Conservation (phyloP, 1,139 yeast species). For the Hyphopichia pseudoburtonii region DNA sequence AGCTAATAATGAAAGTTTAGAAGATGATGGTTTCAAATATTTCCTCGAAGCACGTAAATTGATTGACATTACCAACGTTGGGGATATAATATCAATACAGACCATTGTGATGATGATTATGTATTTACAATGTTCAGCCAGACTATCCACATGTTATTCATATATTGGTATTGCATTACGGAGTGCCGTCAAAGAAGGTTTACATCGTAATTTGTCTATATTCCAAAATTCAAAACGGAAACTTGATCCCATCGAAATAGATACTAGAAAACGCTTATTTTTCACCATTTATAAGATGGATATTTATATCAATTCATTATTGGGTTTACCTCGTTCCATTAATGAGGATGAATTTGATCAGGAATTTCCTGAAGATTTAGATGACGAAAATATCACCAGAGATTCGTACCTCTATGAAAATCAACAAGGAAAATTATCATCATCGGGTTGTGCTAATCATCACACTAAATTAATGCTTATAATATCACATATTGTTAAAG, state of each 20-base stretch:
- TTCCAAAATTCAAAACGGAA: slow-evolving; percentile 48
- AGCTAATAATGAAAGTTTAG: slow-evolving; percentile 47
- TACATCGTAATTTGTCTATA: slow-evolving; percentile 69
- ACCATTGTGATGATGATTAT: slow-evolving; percentile 72
- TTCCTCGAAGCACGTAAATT: slow-evolving; percentile 79
- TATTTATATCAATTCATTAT: slow-evolving; percentile 81
- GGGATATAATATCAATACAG: slow-evolving; percentile 55
- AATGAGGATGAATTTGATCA: slow-evolving; percentile 87
- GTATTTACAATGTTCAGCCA: slow-evolving; percentile 86
- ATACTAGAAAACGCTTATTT: slow-evolving; percentile 80
- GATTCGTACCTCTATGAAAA: slow-evolving; percentile 43
- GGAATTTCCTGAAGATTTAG: slow-evolving; percentile 78
- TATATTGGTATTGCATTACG: slow-evolving; percentile 91
- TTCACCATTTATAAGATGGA: slow-evolving; percentile 93
- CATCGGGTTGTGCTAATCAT: slow-evolving; percentile 81
- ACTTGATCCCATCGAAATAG: slow-evolving; percentile 80
- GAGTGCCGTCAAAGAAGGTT: slow-evolving; percentile 83
- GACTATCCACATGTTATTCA: slow-evolving; percentile 86
- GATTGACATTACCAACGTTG: slow-evolving; percentile 58
- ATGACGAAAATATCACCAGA: slow-evolving; percentile 83
- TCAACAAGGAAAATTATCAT: slow-evolving; percentile 54
- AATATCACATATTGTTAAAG: slow-evolving; percentile 42
- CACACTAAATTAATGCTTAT: slow-evolving; percentile 70
- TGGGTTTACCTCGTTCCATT: slow-evolving; percentile 80
- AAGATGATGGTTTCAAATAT: slow-evolving; percentile 80